These are phyloP conservation scores for Didymella pinodella DNA, from an alignment of 2,329 filamentous ascomycete genomes.

Conservation along the genomic window DNA sequence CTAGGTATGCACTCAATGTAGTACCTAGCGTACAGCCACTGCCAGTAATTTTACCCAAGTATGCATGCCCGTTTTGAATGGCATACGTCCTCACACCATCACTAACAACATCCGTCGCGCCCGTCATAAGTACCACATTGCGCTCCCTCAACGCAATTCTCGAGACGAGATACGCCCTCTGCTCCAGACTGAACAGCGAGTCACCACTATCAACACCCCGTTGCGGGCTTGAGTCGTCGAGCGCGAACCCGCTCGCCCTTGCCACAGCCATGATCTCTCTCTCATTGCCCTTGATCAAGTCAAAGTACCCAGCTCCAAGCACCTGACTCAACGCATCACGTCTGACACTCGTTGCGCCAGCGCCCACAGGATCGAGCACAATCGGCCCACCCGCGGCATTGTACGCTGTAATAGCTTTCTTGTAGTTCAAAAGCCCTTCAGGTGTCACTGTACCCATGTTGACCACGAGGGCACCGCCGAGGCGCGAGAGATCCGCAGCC, in stretches of 20 bases:
- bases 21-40: slow-evolving; percentile 85
- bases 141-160: slow-evolving; percentile 72
- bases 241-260: slow-evolving; percentile 57
- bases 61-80: slow-evolving; percentile 78
- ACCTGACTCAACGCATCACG: slow-evolving; percentile 74
- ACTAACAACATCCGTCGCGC: slow-evolving; percentile 76
- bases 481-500: slow-evolving; percentile 77
- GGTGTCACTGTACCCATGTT: slow-evolving; percentile 94
- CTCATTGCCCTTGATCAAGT: slow-evolving; percentile 94
- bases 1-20: slow-evolving; percentile 76
- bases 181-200: slow-evolving; percentile 60
- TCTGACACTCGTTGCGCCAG: slow-evolving; percentile 80
- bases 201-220: slow-evolving; percentile 82
- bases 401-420: slow-evolving; percentile 79
- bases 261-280: slow-evolving; percentile 81
- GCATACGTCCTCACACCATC: slow-evolving; percentile 74
- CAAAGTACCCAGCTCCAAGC: slow-evolving; percentile 76
- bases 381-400: slow-evolving; percentile 78
- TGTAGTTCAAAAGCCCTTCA: slow-evolving; percentile 74
- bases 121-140: slow-evolving; percentile 83
- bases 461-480: slow-evolving; percentile 81
- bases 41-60: slow-evolving; percentile 75
- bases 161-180: slow-evolving; percentile 69
- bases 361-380: slow-evolving; percentile 89
- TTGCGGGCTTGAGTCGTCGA: slow-evolving; percentile 62